Evolutionary conservation across 2,329 filamentous ascomycete species (phyloP).

Genomic region (Ilyonectria robusta): DNA sequence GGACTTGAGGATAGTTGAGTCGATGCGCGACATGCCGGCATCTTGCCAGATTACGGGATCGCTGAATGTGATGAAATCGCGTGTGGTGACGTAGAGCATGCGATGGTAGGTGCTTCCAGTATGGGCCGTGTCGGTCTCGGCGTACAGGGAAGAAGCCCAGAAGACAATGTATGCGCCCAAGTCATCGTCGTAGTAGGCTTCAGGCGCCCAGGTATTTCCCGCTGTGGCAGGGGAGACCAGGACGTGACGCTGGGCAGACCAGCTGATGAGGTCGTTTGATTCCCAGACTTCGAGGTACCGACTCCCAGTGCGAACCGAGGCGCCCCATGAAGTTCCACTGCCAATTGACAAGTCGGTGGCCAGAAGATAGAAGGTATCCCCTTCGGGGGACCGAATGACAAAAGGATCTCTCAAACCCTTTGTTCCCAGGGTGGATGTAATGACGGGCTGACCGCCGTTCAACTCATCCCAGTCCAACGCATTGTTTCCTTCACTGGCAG

Average conservation of each 20-base stretch:
- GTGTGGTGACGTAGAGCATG: constrained; percentile 66
- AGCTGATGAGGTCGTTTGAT: constrained; percentile 63
- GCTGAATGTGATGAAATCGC: constrained; percentile 65
- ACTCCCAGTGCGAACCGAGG: constrained; percentile 62
- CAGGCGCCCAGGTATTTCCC: constrained; percentile 69
- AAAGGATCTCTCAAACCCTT: constrained; percentile 67
- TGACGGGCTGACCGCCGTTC: constrained; percentile 61
- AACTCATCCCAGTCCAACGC: constrained; percentile 66
- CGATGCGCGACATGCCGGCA: constrained; percentile 64
- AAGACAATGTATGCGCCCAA: constrained; percentile 61
- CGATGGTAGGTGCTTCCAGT: constrained; percentile 63
- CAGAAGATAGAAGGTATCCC: constrained; percentile 65
- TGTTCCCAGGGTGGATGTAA: constrained; percentile 63
- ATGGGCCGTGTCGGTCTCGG: constrained; percentile 56
- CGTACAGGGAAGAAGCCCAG: constrained; percentile 62
- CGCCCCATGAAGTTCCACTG: constrained; percentile 66
- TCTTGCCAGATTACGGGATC: constrained; percentile 66
- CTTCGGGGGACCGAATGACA: constrained; percentile 65
- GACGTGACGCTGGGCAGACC: constrained; percentile 65
- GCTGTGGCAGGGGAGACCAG: constrained; percentile 63
- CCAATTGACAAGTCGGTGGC: constrained; percentile 69
- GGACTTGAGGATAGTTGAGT: constrained; percentile 64
- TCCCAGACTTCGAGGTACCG: constrained; percentile 69
- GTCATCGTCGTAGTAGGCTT: constrained; percentile 63
- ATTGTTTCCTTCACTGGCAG: constrained; percentile 66